Evolutionary conservation across 192 early-diverging fungal species (phyloP).

Genomic region (Funneliformis mosseae): DNA sequence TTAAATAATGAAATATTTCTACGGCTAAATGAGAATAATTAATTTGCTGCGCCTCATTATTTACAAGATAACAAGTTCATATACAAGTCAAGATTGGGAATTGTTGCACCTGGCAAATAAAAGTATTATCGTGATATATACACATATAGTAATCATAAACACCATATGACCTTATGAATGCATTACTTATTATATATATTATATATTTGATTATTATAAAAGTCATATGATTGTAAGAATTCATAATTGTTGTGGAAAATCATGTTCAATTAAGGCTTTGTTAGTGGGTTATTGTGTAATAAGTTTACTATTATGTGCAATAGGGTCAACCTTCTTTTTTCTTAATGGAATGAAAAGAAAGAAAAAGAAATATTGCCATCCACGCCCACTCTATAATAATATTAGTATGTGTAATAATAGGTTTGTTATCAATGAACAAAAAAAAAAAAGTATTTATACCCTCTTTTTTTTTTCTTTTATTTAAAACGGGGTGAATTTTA

Average conservation of each 20-base stretch:
- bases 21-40: background rate
- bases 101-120: constrained; percentile 8
- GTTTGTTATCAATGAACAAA: background rate
- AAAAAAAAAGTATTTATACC: background rate
- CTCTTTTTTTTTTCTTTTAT: background rate
- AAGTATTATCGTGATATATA: constrained; percentile 7
- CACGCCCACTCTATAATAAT: constrained; percentile 1
- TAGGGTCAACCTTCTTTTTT: background rate
- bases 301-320: constrained; percentile 9
- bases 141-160: constrained; percentile 22
- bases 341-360: constrained; percentile 1
- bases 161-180: constrained; percentile 18
- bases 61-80: constrained; percentile 13
- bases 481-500: background rate
- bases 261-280: constrained; percentile 17
- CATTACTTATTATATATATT: constrained; percentile 3
- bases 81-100: background rate
- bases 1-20: background rate
- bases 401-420: background rate
- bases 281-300: constrained; percentile 17
- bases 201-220: background rate
- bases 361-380: background rate
- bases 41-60: background rate
- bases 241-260: constrained; percentile 21
- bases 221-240: constrained; percentile 9